Conservation (phyloP, 2,329 filamentous ascomycete genomes). For the Trichoderma citrinoviride region DNA sequence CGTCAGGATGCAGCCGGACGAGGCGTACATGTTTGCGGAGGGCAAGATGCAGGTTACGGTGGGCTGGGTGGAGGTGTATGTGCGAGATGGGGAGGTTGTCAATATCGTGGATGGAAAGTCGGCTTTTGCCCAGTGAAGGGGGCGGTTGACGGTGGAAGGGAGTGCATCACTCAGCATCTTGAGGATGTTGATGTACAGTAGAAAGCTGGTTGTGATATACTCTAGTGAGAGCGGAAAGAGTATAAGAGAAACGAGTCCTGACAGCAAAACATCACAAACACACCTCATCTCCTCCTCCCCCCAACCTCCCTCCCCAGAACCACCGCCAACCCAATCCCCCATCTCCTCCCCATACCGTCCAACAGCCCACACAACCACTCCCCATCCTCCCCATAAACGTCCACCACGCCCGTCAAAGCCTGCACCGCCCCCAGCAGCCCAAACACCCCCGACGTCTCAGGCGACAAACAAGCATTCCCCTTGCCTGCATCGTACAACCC, state of each 20-base stretch:
- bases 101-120: neutral
- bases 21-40: neutral
- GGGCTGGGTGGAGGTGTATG: neutral
- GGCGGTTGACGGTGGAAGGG: too few relatives aligned
- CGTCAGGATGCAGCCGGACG: neutral
- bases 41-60: neutral
- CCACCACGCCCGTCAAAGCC: neutral
- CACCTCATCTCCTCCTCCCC: neutral
- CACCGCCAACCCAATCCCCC: neutral
- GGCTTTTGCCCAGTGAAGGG: neutral
- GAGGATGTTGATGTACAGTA: too few relatives aligned
- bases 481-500: neutral
- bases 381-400: neutral
- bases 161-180: too few relatives aligned
- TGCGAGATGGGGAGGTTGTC: neutral
- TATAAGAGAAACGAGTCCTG: too few relatives aligned
- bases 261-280: neutral
- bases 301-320: neutral
- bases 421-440: neutral
- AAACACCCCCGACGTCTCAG: conserved; percentile 1
- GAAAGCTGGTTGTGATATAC: too few relatives aligned
- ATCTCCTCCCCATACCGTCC: neutral
- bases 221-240: too few relatives aligned
- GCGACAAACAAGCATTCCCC: neutral
- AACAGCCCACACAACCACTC: neutral